phyloP scores from a whole-genome alignment of 2,329 filamentous ascomycete genomes.

The Pseudogymnoascus sp. region DNA sequence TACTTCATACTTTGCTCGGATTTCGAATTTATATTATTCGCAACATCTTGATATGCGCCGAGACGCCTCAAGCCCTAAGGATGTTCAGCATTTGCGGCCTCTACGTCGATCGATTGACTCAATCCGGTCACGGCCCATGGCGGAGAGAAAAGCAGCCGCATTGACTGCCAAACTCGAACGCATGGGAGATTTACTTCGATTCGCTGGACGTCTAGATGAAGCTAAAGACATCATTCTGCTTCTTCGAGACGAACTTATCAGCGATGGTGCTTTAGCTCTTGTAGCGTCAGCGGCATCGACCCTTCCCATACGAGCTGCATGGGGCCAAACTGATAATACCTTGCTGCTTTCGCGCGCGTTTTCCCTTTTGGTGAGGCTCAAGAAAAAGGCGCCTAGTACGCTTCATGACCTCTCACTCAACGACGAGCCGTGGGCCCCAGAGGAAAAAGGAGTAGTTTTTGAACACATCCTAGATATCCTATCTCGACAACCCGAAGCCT shows the following conservation, averaged over 20 bases:
- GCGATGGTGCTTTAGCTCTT: slow-evolving; percentile 47
- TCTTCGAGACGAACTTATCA: slow-evolving; percentile 55
- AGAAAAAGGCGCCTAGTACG: slow-evolving; percentile 50
- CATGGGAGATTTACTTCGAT: slow-evolving; percentile 54
- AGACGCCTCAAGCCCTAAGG: slow-evolving; percentile 34
- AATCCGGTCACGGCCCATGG: slow-evolving; percentile 45
- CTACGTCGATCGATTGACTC: slow-evolving; percentile 58
- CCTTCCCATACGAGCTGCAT: slow-evolving; percentile 45
- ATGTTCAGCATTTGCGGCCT: slow-evolving; percentile 43
- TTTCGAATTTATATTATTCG: slow-evolving; percentile 67
- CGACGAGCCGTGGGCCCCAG: slow-evolving; percentile 30
- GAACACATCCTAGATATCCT: slow-evolving; percentile 52
- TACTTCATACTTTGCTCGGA: slow-evolving; percentile 52
- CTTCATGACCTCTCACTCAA: slow-evolving; percentile 37
- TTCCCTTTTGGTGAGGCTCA: slow-evolving; percentile 52
- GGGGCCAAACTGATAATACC: slow-evolving; percentile 44
- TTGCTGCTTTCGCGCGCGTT: slow-evolving; percentile 52
- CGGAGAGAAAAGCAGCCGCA: slow-evolving; percentile 53
- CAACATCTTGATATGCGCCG: slow-evolving; percentile 48
- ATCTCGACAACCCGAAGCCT: slow-evolving; percentile 17
- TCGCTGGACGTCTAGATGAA: slow-evolving; percentile 46
- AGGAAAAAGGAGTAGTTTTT: slow-evolving; percentile 51
- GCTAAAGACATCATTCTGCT: slow-evolving; percentile 51
- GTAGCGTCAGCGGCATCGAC: slow-evolving; percentile 45
- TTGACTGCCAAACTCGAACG: slow-evolving; percentile 59